These are phyloP conservation scores for Globisporangium abappressorium DNA, from an alignment of 352 stramenopile species.

Conservation along the genomic window DNA sequence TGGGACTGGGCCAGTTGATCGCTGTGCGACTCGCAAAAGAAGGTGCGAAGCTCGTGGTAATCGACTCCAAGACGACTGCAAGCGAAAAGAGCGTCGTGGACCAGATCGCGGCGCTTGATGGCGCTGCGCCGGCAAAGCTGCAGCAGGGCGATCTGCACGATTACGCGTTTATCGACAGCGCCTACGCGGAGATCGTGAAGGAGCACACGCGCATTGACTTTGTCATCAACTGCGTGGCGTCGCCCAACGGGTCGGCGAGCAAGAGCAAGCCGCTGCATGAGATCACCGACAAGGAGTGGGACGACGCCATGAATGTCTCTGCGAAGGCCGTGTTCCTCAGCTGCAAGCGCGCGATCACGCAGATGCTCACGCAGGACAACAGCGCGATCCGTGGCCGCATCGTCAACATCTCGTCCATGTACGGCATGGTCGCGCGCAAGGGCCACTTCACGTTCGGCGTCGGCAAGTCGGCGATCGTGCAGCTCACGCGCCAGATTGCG, in stretches of 20 bases:
- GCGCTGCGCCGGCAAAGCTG: slow-evolving; percentile 26
- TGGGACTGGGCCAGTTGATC: slow-evolving; percentile 58
- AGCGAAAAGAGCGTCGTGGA: slow-evolving; percentile 37
- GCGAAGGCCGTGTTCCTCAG: slow-evolving; percentile 65
- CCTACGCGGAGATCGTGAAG: slow-evolving; percentile 39
- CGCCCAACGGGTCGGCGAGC: slow-evolving; percentile 24
- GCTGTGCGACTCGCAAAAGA: slow-evolving; percentile 59
- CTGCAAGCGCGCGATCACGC: slow-evolving; percentile 62
- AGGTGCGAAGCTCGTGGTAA: slow-evolving; percentile 48
- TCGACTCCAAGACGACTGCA: slow-evolving; percentile 31
- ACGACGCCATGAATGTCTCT: slow-evolving; percentile 56
- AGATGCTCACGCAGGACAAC: slow-evolving; percentile 63
- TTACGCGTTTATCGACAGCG: slow-evolving; percentile 48
- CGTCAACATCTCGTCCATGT: slow-evolving; percentile 61
- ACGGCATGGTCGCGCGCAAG: slow-evolving; percentile 56
- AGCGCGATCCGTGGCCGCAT: slow-evolving; percentile 51
- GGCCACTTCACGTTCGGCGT: slow-evolving; percentile 66
- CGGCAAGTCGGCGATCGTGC: slow-evolving; percentile 56
- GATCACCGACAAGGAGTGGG: slow-evolving; percentile 43
- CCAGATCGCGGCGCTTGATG: slow-evolving; percentile 32
- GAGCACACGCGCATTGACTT: slow-evolving; percentile 64
- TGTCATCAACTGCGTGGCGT: slow-evolving; percentile 64
- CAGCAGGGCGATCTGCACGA: slow-evolving; percentile 46
- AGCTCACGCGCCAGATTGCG: slow-evolving; percentile 65
- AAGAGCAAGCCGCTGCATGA: slow-evolving; percentile 41